Percentiles rank a stretch among this genome's conserved stretches.
These are phyloP conservation scores for Mucor sp. DNA, from an alignment of 371 early-diverging fungal genomes.

Conservation along the genomic window DNA sequence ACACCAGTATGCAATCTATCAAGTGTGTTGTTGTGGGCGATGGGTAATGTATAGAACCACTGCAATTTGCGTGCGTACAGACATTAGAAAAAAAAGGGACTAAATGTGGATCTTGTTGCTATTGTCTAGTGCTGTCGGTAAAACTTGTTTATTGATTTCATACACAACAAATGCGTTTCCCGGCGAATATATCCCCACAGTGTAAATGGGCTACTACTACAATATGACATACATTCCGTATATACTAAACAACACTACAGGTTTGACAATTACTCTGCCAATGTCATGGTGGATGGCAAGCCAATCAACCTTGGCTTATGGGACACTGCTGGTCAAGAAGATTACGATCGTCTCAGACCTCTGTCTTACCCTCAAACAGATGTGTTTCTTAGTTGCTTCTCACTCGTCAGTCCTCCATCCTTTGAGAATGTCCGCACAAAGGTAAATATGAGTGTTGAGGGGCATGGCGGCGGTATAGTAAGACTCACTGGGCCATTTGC, in stretches of 20 bases:
- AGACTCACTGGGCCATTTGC: neutral
- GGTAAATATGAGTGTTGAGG: slow-evolving; percentile 45
- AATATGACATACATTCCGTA: too few species aligned
- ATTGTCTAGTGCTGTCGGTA: slow-evolving; percentile 81
- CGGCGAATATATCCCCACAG: slow-evolving; percentile 97
- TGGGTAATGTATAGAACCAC: slow-evolving; percentile 67
- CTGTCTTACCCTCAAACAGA: slow-evolving; percentile 95
- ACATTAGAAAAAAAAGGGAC: neutral
- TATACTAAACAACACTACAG: slow-evolving; percentile 30
- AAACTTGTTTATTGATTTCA: slow-evolving; percentile 94
- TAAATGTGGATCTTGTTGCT: neutral
- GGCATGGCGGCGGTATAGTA: too few species aligned
- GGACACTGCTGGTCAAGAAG: slow-evolving; percentile 99
- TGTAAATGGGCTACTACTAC: too few species aligned
- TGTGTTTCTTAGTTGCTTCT: slow-evolving; percentile 90
- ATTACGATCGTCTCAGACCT: slow-evolving; percentile 95
- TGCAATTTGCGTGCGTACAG: neutral
- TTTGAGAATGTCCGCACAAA: slow-evolving; percentile 91
- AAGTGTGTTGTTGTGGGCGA: slow-evolving; percentile 99
- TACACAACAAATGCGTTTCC: slow-evolving; percentile 98
- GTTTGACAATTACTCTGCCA: slow-evolving; percentile 96
- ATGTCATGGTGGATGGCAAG: slow-evolving; percentile 94
- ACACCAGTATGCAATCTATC: slow-evolving; percentile 82
- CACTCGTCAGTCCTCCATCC: slow-evolving; percentile 86
- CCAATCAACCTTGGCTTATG: slow-evolving; percentile 95